phyloP scores from a whole-genome alignment of 2,329 filamentous ascomycete genomes.

The Aspergillus piperis region DNA sequence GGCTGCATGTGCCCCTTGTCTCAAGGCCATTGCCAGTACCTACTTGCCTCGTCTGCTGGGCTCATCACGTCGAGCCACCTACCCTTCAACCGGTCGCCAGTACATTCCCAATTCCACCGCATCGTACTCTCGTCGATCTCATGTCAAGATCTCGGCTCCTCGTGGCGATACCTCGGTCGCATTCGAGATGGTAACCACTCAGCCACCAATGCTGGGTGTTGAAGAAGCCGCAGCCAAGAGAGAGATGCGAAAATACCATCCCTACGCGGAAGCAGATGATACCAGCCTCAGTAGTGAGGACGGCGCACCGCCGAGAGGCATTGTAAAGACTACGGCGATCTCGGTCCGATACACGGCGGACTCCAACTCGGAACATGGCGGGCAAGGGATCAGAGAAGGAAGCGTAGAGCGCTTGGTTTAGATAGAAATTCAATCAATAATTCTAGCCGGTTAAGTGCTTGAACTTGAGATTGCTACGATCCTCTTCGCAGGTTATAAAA shows the following conservation, averaged over 20 bases:
- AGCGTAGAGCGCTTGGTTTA: neutral
- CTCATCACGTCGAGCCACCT: neutral
- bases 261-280: neutral
- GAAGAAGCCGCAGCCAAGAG: neutral
- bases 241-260: constrained; percentile 4
- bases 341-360: neutral
- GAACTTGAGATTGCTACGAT: too few relatives aligned
- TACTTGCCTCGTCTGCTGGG: neutral
- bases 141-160: neutral
- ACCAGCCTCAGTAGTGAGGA: constrained; percentile 1
- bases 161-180: neutral
- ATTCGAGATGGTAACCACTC: neutral
- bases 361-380: neutral
- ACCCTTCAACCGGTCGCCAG: neutral
- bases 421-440: too few relatives aligned
- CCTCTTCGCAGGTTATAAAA: neutral
- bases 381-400: neutral
- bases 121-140: neutral
- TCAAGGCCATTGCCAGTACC: constrained; percentile 24
- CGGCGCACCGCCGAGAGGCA: neutral
- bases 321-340: neutral
- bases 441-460: too few relatives aligned
- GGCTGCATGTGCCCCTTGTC: constrained; percentile 31
- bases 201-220: neutral
- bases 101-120: neutral